A percentile compares a stretch with the other conserved stretches of the same genome.
Conservation (phyloP, 805 yeast species). For the Candida coleopterorum region DNA sequence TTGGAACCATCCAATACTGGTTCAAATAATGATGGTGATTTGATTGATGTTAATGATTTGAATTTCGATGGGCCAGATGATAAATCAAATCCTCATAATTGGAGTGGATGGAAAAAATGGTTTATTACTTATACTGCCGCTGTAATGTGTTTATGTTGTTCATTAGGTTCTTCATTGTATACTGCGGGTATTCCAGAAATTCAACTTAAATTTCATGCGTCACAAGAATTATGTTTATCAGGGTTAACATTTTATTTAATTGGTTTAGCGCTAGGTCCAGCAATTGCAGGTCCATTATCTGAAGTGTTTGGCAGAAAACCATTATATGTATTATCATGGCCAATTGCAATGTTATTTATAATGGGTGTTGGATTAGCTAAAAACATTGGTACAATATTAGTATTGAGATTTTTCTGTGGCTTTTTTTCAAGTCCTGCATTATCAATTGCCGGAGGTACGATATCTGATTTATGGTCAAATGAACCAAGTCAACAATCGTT, state of each 20-base stretch:
- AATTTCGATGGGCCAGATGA: constrained; percentile 63
- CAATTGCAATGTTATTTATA: constrained; percentile 63
- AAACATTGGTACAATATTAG: constrained; percentile 57
- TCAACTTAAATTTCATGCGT: constrained; percentile 42
- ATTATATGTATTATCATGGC: constrained; percentile 55
- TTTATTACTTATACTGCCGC: constrained; percentile 61
- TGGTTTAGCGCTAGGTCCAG: constrained; percentile 71
- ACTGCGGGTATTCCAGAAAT: constrained; percentile 62
- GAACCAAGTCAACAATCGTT: constrained; percentile 54
- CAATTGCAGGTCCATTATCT: constrained; percentile 66
- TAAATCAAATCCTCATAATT: constrained; percentile 61
- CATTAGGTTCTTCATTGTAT: constrained; percentile 71
- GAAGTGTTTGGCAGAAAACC: constrained; percentile 66
- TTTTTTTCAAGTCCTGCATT: constrained; percentile 76
- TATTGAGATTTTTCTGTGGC: constrained; percentile 72
- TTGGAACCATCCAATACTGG: constrained; percentile 1
- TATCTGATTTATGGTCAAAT: constrained; percentile 65
- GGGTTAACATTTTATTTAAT: constrained; percentile 68
- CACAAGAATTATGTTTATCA: constrained; percentile 56
- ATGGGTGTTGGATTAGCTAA: constrained; percentile 69
- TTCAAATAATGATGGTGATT: constrained; percentile 5
- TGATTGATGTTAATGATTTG: constrained; percentile 18
- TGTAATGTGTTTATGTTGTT: constrained; percentile 58
- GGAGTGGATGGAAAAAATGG: constrained; percentile 67
- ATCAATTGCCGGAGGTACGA: constrained; percentile 82